Evolutionary conservation across 139 green algal genomes (phyloP), one percentile per base, ranked within the genome.

Genomic region (Pleodorina starrii): DNA sequence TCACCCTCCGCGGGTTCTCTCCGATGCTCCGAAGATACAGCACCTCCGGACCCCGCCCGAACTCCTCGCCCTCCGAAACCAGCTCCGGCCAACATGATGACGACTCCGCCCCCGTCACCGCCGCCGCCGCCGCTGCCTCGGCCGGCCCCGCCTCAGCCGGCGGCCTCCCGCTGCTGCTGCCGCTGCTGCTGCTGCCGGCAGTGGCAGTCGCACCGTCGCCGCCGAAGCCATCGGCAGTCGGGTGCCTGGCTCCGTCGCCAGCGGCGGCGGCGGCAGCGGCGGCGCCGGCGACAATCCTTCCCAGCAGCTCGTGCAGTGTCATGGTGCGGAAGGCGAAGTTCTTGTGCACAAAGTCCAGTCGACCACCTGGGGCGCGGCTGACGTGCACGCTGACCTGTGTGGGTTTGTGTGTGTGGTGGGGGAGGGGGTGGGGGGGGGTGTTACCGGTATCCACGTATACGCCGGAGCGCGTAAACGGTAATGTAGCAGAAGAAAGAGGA

Each of bases 1-100:
- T 21, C 81, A 92, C 91, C 85, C 95, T 96, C n/a, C 93, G 83
- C 0, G 93, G 92, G 81, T 96, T 93, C 0, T n/a, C 42, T 10
- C 93, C 93, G 1, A 96, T 69, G 57, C 79, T 92, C 38, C 94
- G 84, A 12, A 96, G 90, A 87, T 96, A 96, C 59, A 92, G 92
- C 36, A 85, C 60, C 71, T 93, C 90, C 2, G 23, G 38, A 23
- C 59, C 43, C 0, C 25, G 16, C 3, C 81, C 74, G 40, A 59
- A 76, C 75, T 83, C 19, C 46, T 29, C 19, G 0, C 83, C 83
- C 10, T 19, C 6, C 17, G 83, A 66, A n/a, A 88, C 46, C 83
- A 88, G 66, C 63, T 73, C 63, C 6, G 63, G 63, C 63, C 63
- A 73, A 10, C 48, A 21, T 10, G 48, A 12, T 12, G 48, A 57